Conservation (phyloP, 1,139 yeast genomes). For the Candida sojae region DNA sequence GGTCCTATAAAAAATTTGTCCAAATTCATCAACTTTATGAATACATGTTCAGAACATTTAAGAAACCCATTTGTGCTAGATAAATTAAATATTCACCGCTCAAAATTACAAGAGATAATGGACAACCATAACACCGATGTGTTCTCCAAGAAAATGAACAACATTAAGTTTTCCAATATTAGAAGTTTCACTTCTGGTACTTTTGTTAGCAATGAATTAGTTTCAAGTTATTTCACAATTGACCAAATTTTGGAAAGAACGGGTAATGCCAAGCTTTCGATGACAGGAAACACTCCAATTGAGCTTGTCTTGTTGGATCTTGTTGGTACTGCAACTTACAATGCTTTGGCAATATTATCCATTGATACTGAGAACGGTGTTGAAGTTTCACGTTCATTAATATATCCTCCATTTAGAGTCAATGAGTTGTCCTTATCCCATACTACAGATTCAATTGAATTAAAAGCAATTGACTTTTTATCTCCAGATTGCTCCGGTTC, state of each 20-base stretch:
- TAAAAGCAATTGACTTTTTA: constrained; percentile 30
- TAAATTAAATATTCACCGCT: constrained; percentile 23
- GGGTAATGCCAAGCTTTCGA: constrained; percentile 12
- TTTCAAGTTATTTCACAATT: constrained; percentile 42
- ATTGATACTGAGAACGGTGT: constrained; percentile 13
- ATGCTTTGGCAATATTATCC: constrained; percentile 42
- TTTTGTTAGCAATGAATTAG: constrained; percentile 16
- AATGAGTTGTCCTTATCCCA: constrained; percentile 28
- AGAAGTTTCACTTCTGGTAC: constrained; percentile 25
- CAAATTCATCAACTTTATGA: constrained; percentile 34
- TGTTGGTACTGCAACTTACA: constrained; percentile 23
- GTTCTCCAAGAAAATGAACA: constrained; percentile 26
- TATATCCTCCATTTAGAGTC: constrained; percentile 46
- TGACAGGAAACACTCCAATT: constrained; percentile 18
- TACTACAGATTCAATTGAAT: constrained; percentile 22
- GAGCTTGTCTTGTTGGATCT: constrained; percentile 37
- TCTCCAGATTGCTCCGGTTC: constrained; percentile 4
- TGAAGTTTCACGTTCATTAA: constrained; percentile 26
- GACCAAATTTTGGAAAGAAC: constrained; percentile 40
- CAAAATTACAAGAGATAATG: constrained; percentile 22
- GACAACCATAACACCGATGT: constrained; percentile 18
- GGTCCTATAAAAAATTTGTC: constrained; percentile 36
- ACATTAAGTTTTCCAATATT: constrained; percentile 38
- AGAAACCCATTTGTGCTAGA: constrained; percentile 46
- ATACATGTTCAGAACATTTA: constrained; percentile 20